These are phyloP conservation scores for Paxillus ammoniavirescens DNA, from an alignment of 768 basidiomycete species.

Conservation along the genomic window DNA sequence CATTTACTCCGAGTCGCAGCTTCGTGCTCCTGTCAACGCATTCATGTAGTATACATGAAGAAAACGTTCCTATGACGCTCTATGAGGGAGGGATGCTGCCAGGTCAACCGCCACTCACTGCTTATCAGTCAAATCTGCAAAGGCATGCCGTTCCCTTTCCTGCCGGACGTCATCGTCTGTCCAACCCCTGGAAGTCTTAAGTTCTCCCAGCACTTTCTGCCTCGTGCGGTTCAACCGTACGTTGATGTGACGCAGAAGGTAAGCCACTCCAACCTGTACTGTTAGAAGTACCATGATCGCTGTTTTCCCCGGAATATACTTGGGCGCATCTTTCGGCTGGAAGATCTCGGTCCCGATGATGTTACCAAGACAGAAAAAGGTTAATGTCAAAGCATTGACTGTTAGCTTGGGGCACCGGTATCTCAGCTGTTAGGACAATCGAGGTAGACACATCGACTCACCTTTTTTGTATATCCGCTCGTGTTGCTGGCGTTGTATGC, in stretches of 20 bases:
- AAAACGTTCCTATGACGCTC: constrained; percentile 27
- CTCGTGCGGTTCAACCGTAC: constrained; percentile 22
- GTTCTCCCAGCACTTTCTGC: constrained; percentile 10
- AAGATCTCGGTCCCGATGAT: constrained; percentile 12
- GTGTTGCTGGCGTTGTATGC: constrained; percentile 27
- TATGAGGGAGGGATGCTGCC: not conserved
- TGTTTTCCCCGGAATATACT: constrained; percentile 35
- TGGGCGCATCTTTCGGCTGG: constrained; percentile 17
- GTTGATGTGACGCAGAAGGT: constrained; percentile 20
- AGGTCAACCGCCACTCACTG: constrained; percentile 13
- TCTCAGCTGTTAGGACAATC: not conserved
- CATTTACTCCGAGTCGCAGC: not conserved
- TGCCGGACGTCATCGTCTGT: constrained; percentile 19
- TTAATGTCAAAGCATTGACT: constrained; percentile 18
- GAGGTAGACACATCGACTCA: not conserved
- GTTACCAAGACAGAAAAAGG: constrained; percentile 20
- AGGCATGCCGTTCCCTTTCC: constrained; percentile 26
- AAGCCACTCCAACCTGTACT: constrained; percentile 21
- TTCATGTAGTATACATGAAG: constrained; percentile 34
- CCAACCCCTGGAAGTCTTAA: constrained; percentile 20
- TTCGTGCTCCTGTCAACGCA: not conserved
- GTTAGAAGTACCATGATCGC: constrained; percentile 30
- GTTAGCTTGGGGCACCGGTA: constrained; percentile 7
- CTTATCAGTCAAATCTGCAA: constrained; percentile 29
- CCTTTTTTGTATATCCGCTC: constrained; percentile 29